phyloP scores from a whole-genome alignment of 495 filamentous ascomycete species.

The Paragyromitra xinjiangensis region DNA sequence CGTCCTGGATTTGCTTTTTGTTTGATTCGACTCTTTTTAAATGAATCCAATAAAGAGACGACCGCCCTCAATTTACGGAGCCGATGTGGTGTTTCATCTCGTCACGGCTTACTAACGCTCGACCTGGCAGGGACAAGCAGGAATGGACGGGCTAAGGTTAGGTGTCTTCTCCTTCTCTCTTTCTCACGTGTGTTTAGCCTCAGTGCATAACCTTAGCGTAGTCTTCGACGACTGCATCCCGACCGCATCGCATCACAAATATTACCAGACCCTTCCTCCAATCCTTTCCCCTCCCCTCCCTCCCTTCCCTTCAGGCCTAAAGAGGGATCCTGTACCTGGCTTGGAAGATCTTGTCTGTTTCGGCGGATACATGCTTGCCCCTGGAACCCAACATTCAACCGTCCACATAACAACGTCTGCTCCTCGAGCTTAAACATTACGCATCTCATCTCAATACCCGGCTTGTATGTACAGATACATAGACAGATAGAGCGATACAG shows the following conservation, averaged over 20 bases:
- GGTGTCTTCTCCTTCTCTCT: not conserved
- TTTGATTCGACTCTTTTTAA: not conserved
- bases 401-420: conserved; percentile 20
- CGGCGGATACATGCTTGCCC: conserved; percentile 26
- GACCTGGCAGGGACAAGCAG: not conserved
- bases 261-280: not conserved
- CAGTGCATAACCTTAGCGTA: not conserved
- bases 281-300: not conserved
- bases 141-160: too few relatives aligned
- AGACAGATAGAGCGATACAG: conserved; percentile 20
- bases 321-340: conserved; percentile 13
- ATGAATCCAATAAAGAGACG: not conserved
- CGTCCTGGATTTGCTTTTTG: not conserved
- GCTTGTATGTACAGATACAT: not conserved
- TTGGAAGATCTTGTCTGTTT: conserved; percentile 24
- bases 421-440: conserved; percentile 9
- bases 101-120: conserved; percentile 14
- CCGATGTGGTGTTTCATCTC: conserved; percentile 10
- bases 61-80: not conserved
- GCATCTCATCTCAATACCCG: conserved; percentile 1
- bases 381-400: conserved; percentile 31
- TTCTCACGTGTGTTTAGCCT: conserved; percentile 23
- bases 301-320: not conserved
- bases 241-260: conserved; percentile 5
- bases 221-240: not conserved